Base-by-base conservation (phyloP, 306 rosid genomes). In the Cicer cuneatum region DNA sequence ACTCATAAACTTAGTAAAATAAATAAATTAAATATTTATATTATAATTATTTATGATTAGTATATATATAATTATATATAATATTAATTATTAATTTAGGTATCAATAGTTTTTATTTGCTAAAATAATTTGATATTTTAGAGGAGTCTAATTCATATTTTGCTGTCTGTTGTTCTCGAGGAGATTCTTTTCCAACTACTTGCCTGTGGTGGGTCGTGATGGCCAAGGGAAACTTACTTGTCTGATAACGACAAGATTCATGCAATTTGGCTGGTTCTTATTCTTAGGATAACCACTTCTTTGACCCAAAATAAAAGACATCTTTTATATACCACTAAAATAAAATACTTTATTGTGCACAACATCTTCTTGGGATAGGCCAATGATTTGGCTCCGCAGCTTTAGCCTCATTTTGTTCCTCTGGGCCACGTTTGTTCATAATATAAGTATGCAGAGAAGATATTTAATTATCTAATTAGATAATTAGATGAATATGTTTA, bases 281-380 rank as follows among this genome's bases (percentile, higher is more conserved):
- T 38, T 59, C 2, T 6, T 19, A 78, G 39, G 46, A 10, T 5
- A 37, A 1, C 7, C 3, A 12, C 0, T 35, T 6, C 47, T 45
- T 45, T 45, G 33, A 29, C 33, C 33, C 33, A 29, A 45, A 45
- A 45, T 2, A 45, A 45, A 10, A 45, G 49, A 45, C 49, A 45
- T 45, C 14, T 47, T 48, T n/a, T 12, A 5, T n/a, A 48, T n/a
- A n/a, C 54, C 15, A 48, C 54, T 48, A 48, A 48, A 48, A n/a
- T 48, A 15, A n/a, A 52, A 16, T 16, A 52, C 54, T 48, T n/a
- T 48, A n/a, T 48, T 48, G 13, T 7, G 37, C 62, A 56, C 42
- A 38, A 41, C 52, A 84, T 79, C 80, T 81, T 81, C 48, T 54
- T 69, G 61, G 76, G 76, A 72, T 66, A 18, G 18, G 67, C 65